Conservation (phyloP, 129 eudicot species). For the Kitagawia praeruptora region DNA sequence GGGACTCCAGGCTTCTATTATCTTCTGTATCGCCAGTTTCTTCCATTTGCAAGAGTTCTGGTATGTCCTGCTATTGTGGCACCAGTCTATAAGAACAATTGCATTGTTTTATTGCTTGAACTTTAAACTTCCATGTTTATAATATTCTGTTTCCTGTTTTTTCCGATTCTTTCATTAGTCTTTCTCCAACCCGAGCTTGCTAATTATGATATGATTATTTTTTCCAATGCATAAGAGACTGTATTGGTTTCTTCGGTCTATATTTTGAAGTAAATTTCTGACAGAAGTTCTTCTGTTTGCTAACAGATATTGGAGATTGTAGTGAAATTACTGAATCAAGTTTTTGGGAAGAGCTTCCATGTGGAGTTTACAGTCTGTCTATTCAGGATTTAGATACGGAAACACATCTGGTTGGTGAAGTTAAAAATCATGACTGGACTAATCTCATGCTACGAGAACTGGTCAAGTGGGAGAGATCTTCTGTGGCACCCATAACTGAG, state of each 20-base stretch:
- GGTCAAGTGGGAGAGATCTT: constrained; percentile 71
- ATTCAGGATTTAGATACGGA: constrained; percentile 26
- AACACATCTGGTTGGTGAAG: constrained; percentile 35
- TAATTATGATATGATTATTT: not conserved
- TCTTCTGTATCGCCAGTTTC: constrained; percentile 79
- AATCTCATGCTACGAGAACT: constrained; percentile 47
- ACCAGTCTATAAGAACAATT: not conserved
- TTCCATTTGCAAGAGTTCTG: constrained; percentile 26
- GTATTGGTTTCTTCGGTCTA: not conserved
- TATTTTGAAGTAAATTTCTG: not conserved
- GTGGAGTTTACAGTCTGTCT: constrained; percentile 77
- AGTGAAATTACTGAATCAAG: constrained; percentile 20
- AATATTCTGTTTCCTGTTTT: not conserved
- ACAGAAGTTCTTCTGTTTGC: not conserved
- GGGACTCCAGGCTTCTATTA: constrained; percentile 59
- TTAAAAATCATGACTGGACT: constrained; percentile 68
- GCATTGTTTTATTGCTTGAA: not conserved
- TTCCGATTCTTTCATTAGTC: not conserved
- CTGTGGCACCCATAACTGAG: constrained; percentile 55
- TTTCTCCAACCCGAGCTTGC: not conserved
- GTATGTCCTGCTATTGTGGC: constrained; percentile 7
- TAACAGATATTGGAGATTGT: constrained; percentile 38
- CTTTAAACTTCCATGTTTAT: not conserved
- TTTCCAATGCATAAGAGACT: not conserved
- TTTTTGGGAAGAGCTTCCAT: constrained; percentile 95